phyloP scores from a whole-genome alignment of 371 early-diverging fungal species.

The Dichotomocladium elegans region DNA sequence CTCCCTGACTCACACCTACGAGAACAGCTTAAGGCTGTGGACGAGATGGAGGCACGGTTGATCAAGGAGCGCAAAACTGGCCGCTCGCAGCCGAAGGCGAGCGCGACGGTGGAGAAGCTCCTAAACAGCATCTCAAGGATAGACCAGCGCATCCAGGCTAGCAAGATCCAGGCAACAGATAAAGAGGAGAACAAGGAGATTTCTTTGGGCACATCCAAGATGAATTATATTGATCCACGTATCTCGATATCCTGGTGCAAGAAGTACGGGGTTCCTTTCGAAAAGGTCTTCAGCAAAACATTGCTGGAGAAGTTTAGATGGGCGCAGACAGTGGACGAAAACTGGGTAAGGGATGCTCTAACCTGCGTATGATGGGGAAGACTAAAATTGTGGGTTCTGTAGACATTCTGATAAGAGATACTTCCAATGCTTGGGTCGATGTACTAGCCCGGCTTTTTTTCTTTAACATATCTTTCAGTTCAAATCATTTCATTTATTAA shows the following conservation, averaged over 20 bases:
- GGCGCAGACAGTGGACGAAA: slow-evolving; percentile 77
- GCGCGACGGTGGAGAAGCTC: slow-evolving; percentile 56
- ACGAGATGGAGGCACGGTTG: slow-evolving; percentile 41
- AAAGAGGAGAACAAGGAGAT: slow-evolving; percentile 97
- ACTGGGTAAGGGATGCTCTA: slow-evolving; percentile 52
- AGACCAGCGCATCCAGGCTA: slow-evolving; percentile 62
- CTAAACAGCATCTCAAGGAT: slow-evolving; percentile 62
- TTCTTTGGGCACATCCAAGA: slow-evolving; percentile 96
- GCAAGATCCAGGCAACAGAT: slow-evolving; percentile 68
- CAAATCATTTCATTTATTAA: too few species aligned
- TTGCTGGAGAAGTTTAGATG: slow-evolving; percentile 95
- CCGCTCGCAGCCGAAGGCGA: slow-evolving; percentile 29
- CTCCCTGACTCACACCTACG: slow-evolving; percentile 50
- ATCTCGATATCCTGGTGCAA: slow-evolving; percentile 94
- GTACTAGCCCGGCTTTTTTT: too few species aligned
- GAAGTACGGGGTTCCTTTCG: slow-evolving; percentile 82
- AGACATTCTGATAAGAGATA: neutral
- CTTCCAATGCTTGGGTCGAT: too few species aligned
- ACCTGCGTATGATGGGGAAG: too few species aligned
- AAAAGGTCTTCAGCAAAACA: slow-evolving; percentile 89
- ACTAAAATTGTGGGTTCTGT: neutral
- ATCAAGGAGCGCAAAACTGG: slow-evolving; percentile 50
- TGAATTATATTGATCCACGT: slow-evolving; percentile 98
- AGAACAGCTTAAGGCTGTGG: slow-evolving; percentile 52
- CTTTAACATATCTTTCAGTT: too few species aligned